Conservation (phyloP, 2,329 filamentous ascomycete genomes). For the Xylariomycetidae sp. region DNA sequence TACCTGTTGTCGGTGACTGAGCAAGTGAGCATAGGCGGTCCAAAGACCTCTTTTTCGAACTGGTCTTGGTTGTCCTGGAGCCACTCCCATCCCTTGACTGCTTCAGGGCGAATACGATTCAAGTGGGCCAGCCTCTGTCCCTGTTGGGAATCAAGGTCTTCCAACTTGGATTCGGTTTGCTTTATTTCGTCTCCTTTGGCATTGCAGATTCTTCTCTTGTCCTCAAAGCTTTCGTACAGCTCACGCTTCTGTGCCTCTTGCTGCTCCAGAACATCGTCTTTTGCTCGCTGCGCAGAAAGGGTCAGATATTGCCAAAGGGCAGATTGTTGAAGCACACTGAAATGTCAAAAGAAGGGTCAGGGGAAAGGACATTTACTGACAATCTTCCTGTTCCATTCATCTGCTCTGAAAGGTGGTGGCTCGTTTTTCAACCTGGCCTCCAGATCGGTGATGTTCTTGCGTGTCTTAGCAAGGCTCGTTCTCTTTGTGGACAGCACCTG, state of each 20-base stretch:
- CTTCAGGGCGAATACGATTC: conserved; percentile 53
- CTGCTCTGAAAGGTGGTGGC: conserved; percentile 61
- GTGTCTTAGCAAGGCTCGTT: conserved; percentile 29
- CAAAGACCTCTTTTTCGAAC: conserved; percentile 73
- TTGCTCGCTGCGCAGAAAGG: conserved; percentile 43
- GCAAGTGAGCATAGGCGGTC: conserved; percentile 74
- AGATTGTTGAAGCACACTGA: not conserved
- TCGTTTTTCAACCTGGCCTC: conserved; percentile 56
- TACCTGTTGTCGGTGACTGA: conserved; percentile 68
- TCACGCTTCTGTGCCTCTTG: conserved; percentile 37
- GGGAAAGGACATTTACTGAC: conserved; percentile 40
- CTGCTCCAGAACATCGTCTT: conserved; percentile 52
- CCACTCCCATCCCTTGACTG: conserved; percentile 73
- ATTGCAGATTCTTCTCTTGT: conserved; percentile 34
- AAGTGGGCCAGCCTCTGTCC: conserved; percentile 70
- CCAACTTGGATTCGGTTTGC: conserved; percentile 42
- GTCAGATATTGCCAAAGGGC: not conserved
- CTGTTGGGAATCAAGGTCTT: conserved; percentile 62
- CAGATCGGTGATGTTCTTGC: conserved; percentile 55
- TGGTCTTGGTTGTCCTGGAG: conserved; percentile 61
- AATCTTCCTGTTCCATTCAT: conserved; percentile 66
- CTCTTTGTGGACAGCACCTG: conserved; percentile 44
- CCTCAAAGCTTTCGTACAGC: conserved; percentile 34
- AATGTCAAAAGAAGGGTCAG: no score
- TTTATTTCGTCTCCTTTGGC: no score